Evolutionary conservation across 352 stramenopile genomes (phyloP), one percentile per base, ranked within the genome.

Genomic region (Globisporangium middletonii): DNA sequence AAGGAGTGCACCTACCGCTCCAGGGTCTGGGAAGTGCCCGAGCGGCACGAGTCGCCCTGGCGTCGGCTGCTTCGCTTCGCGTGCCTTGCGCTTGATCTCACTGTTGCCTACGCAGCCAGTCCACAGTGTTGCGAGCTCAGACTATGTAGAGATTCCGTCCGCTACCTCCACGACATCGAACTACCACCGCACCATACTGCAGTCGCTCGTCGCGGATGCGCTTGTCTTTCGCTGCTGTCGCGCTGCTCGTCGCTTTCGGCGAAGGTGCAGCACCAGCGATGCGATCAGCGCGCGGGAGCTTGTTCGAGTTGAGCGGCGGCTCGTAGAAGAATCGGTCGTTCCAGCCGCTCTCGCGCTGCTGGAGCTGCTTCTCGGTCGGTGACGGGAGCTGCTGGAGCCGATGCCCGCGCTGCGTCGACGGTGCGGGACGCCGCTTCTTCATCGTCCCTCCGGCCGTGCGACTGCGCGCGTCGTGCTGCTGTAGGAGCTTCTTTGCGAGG

Each of bases 321-420:
- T 88, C 71, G 13, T 83, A 68, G 23, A 72, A 66, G 56, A 92
- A 92, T 1, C 79, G 79, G 57, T 86, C 77, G 43, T 92, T 88
- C 79, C 79, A 92, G 7, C 74, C 82, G 51, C 80, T 75, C 41
- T 92, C 79, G 30, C 78, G 79, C 37, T 80, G 69, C 50, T 77
- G 71, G 26, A 90, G 53, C 52, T 88, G 68, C 37, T 83, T 62
- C 26, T 83, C 64, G 0, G 66, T 76, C 1, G 78, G 68, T 15
- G 63, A 71, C 45, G 82, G 69, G 1, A 72, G 62, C 28, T 62
- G 67, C 45, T 82, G 71, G 13, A 72, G 65, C 8, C 69, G 79
- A 23, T 75, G 70, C 8, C 61, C 50, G 26, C 69, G 68, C 38
- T 68, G 57, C 2, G 58, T 56, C 48, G 48, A 18, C 8, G 55